Percentiles rank a stretch among this genome's conserved stretches.
Evolutionary conservation across 768 basidiomycete genomes (phyloP).

Genomic region (Leccinellum rugosiceps): DNA sequence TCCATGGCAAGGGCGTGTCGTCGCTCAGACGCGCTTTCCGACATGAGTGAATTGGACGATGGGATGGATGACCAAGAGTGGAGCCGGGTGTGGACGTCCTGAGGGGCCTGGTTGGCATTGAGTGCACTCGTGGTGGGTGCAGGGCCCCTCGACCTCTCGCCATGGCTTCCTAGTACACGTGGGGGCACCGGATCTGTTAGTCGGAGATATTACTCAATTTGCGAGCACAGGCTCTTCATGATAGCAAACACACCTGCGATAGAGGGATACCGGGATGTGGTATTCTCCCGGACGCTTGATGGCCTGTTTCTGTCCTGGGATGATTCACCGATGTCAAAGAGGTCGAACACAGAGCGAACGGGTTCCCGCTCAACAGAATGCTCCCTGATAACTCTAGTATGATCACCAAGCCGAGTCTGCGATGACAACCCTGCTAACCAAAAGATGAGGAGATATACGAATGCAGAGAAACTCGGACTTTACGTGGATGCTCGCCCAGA

Average conservation of each 20-base stretch:
- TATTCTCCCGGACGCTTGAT: constrained; percentile 8
- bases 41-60: constrained; percentile 39
- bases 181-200: constrained; percentile 16
- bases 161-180: constrained; percentile 10
- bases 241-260: constrained; percentile 10
- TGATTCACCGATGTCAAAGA: constrained; percentile 26
- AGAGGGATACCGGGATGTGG: constrained; percentile 7
- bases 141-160: constrained; percentile 16
- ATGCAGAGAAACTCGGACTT: not conserved
- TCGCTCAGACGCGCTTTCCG: constrained; percentile 44
- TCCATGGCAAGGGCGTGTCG: constrained; percentile 37
- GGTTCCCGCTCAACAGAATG: constrained; percentile 21
- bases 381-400: constrained; percentile 19
- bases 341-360: constrained; percentile 27
- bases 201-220: constrained; percentile 2
- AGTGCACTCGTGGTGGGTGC: constrained; percentile 6
- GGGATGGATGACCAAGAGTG: constrained; percentile 32
- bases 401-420: constrained; percentile 10
- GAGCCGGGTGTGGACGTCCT: constrained; percentile 16
- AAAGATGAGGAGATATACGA: not conserved
- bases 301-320: constrained; percentile 18
- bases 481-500: constrained; percentile 11
- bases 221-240: not conserved
- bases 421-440: not conserved
- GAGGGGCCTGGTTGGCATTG: constrained; percentile 2